Conservation (phyloP, 1,284 basidiomycete genomes). For the Pyrrhoderma lamaoense region DNA sequence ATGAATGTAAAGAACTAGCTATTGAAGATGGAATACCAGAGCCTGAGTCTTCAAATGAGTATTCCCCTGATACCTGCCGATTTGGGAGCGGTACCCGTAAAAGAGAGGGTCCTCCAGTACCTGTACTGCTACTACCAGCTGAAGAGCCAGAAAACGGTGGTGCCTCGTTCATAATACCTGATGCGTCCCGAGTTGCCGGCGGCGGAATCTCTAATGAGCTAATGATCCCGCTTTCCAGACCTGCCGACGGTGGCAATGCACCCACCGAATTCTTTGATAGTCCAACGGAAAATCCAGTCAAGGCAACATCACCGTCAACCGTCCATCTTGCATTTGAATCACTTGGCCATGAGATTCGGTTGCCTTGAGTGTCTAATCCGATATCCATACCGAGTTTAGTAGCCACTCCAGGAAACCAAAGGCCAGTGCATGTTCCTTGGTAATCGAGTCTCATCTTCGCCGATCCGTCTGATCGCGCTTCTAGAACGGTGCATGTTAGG, state of each 20-base stretch:
- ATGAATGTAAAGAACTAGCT: slow-evolving; percentile 21
- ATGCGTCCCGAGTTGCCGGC: slow-evolving; percentile 5
- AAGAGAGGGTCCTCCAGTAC: slow-evolving; percentile 46
- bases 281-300: slow-evolving; percentile 59
- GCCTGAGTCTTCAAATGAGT: slow-evolving; percentile 63
- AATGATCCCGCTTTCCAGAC: too few species aligned
- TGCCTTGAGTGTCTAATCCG: slow-evolving; percentile 56
- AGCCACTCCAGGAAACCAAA: slow-evolving; percentile 77
- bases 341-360: slow-evolving; percentile 58
- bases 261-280: slow-evolving; percentile 23
- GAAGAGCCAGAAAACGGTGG: slow-evolving; percentile 18
- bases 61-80: slow-evolving; percentile 48
- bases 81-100: slow-evolving; percentile 63
- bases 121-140: too few species aligned
- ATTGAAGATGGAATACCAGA: slow-evolving; percentile 49
- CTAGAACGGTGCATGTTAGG: slow-evolving; percentile 53
- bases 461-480: slow-evolving; percentile 43
- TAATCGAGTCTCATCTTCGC: slow-evolving; percentile 63
- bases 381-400: slow-evolving; percentile 74
- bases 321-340: slow-evolving; percentile 44
- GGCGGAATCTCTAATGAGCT: neutral
- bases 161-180: slow-evolving; percentile 19
- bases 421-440: slow-evolving; percentile 60
- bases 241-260: too few species aligned
- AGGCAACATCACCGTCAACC: slow-evolving; percentile 49